These are phyloP conservation scores for Cercophora samala DNA, from an alignment of 495 filamentous ascomycete species.

Conservation along the genomic window DNA sequence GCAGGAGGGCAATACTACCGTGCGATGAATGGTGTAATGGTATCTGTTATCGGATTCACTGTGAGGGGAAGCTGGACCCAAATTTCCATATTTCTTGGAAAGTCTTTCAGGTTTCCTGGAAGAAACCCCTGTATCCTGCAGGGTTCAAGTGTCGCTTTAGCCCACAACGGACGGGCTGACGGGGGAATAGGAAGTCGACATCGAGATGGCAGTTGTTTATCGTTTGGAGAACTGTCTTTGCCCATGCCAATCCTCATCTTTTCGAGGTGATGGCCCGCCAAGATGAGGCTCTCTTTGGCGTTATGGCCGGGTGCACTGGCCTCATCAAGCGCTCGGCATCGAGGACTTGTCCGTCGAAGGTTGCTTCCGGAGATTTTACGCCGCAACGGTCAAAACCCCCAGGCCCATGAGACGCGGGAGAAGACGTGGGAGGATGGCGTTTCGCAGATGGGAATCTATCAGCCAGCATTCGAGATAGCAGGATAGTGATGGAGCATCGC, in stretches of 20 bases:
- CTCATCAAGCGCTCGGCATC: slow-evolving; percentile 7
- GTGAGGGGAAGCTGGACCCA: slow-evolving; percentile 1
- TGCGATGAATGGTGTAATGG: not conserved
- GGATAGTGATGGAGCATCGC: slow-evolving; percentile 1
- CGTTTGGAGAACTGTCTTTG: not conserved
- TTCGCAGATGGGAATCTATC: slow-evolving; percentile 8
- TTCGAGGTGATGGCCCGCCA: not conserved
- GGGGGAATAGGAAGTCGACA: not conserved
- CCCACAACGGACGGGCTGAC: not conserved
- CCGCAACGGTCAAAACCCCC: slow-evolving; percentile 2
- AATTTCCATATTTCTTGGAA: slow-evolving; percentile 6
- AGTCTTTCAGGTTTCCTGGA: slow-evolving; percentile 3
- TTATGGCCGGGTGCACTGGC: not conserved
- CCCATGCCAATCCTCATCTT: not conserved
- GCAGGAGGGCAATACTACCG: not conserved
- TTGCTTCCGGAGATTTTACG: slow-evolving; percentile 13
- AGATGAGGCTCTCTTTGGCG: slow-evolving; percentile 5
- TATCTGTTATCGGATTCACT: not conserved
- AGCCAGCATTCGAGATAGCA: not conserved
- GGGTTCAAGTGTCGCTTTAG: not conserved
- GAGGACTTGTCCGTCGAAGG: not conserved
- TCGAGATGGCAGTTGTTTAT: not conserved
- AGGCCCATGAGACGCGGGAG: not conserved
- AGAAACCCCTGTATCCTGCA: slow-evolving; percentile 1
- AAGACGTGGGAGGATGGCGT: not conserved